Percentiles rank a stretch among this genome's conserved stretches.
Evolutionary conservation across 1,139 yeast species (phyloP).

Genomic region (Diutina rugosa): DNA sequence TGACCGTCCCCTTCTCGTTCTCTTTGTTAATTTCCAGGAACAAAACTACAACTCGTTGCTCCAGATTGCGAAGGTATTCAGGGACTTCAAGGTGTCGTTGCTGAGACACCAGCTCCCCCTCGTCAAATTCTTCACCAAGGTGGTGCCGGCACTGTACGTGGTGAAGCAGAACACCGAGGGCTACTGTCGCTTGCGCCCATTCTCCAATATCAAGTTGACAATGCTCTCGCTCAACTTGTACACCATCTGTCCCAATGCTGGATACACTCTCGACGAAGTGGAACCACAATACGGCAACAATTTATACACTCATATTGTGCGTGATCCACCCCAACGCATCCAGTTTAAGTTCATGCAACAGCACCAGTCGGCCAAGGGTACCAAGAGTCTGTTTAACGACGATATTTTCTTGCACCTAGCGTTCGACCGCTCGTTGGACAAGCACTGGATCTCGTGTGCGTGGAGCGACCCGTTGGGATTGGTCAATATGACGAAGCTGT

Average conservation of each 20-base stretch:
- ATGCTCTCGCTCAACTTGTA: constrained; percentile 50
- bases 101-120: constrained; percentile 28
- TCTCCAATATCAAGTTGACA: constrained; percentile 35
- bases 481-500: constrained; percentile 49
- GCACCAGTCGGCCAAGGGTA: constrained; percentile 9
- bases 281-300: constrained; percentile 6
- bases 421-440: constrained; percentile 70
- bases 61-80: constrained; percentile 33
- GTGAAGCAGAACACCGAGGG: constrained; percentile 23
- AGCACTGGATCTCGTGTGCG: constrained; percentile 74
- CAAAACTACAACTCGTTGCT: constrained; percentile 29
- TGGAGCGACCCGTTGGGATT: constrained; percentile 83
- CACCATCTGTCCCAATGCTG: constrained; percentile 35
- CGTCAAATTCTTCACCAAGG: constrained; percentile 36
- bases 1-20: constrained; percentile 32
- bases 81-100: constrained; percentile 31
- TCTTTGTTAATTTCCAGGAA: constrained; percentile 32
- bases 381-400: constrained; percentile 23
- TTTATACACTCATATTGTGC: constrained; percentile 30
- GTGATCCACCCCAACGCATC: constrained; percentile 31
- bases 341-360: constrained; percentile 37
- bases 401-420: constrained; percentile 78
- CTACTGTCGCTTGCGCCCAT: constrained; percentile 26
- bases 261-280: neutral
- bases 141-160: constrained; percentile 40